These are phyloP conservation scores for Arachis monticola DNA, from an alignment of 331 rosid genomes.

Conservation along the genomic window DNA sequence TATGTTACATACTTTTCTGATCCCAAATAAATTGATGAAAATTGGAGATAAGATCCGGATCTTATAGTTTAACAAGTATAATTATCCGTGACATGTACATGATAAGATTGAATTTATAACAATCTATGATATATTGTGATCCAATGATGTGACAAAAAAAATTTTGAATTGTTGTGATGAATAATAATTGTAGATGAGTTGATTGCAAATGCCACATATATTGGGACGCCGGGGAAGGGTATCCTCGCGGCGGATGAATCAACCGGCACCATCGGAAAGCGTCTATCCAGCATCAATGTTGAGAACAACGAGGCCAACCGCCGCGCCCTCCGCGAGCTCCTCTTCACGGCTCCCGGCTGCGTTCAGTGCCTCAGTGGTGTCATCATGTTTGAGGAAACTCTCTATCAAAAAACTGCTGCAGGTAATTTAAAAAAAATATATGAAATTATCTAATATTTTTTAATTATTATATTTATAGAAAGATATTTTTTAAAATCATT, in stretches of 20 bases:
- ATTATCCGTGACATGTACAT: no score
- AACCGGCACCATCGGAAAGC: constrained; percentile 95
- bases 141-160: background rate
- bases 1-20: background rate
- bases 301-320: constrained; percentile 80
- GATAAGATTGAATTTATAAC: no score
- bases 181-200: constrained; percentile 71
- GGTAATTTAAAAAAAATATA: constrained; percentile 51
- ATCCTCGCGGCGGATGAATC: constrained; percentile 98
- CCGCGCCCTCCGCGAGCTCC: constrained; percentile 82
- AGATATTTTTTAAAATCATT: no score
- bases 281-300: constrained; percentile 77
- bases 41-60: constrained; percentile 24
- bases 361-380: constrained; percentile 77
- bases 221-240: constrained; percentile 97
- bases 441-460: no score
- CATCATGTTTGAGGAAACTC: constrained; percentile 91
- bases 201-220: constrained; percentile 83
- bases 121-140: no score
- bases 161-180: constrained; percentile 17
- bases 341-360: constrained; percentile 84
- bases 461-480: no score
- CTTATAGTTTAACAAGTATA: background rate
- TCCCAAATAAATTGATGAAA: background rate
- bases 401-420: constrained; percentile 77